Conservation (phyloP, 495 filamentous ascomycete genomes). For the Pyronema omphalodes region DNA sequence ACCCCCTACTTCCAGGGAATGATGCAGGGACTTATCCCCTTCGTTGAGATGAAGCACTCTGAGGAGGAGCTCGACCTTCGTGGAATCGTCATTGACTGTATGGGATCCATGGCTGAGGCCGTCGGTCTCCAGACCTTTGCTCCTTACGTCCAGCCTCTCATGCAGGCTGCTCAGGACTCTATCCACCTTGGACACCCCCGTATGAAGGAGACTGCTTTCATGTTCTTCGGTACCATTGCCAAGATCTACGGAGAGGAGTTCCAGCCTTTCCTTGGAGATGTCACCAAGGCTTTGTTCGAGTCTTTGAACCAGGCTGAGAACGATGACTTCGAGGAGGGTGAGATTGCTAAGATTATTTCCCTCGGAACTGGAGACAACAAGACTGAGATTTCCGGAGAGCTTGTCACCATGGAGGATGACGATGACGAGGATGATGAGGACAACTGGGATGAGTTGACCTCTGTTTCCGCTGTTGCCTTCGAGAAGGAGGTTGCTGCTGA, state of each 20-base stretch:
- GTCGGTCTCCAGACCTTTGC: constrained; percentile 76
- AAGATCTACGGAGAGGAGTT: constrained; percentile 91
- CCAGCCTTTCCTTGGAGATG: constrained; percentile 64
- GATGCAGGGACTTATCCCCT: constrained; percentile 69
- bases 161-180: constrained; percentile 81
- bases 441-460: constrained; percentile 34
- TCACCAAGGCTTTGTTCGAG: constrained; percentile 67
- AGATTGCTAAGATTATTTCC: constrained; percentile 73
- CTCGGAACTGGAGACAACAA: constrained; percentile 44
- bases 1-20: constrained; percentile 73
- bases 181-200: constrained; percentile 76
- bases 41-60: constrained; percentile 67
- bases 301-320: constrained; percentile 80
- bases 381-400: constrained; percentile 33
- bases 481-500: constrained; percentile 97
- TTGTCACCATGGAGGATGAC: constrained; percentile 36
- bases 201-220: constrained; percentile 86
- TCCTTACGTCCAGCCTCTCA: constrained; percentile 71
- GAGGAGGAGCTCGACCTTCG: constrained; percentile 81
- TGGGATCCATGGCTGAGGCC: constrained; percentile 78
- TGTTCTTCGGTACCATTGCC: constrained; percentile 84
- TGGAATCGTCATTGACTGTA: constrained; percentile 71
- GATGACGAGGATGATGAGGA: constrained; percentile 42
- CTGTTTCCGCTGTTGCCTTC: constrained; percentile 68
- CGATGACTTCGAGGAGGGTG: constrained; percentile 58